Base-by-base conservation (phyloP, 1,284 basidiomycete species). In the Trichosporon asahii region DNA sequence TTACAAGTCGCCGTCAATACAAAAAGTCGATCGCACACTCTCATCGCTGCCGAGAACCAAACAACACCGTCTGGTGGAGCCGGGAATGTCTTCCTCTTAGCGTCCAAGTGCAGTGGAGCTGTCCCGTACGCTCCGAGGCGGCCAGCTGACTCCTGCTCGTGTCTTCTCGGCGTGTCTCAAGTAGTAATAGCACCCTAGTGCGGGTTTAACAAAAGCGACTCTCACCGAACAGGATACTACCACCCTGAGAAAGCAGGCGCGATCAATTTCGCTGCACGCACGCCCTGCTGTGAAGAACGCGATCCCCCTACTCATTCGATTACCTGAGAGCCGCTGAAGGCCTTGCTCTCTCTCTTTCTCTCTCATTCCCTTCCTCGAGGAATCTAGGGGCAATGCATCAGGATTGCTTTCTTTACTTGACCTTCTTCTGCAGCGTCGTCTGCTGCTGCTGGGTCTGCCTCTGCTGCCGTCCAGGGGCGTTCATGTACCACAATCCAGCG, bases 401-500 rank as follows among this genome's bases (percentile, higher is more conserved):
- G 14, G 7, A 33, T 14, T 46, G 44, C 21, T 46, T 21, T 23
- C 21, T 29, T 27, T 61, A 31, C 27, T 61, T 31, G 57, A 33
- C 33, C 27, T 31, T 61, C 57, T 31, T 29, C 57, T 61, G 21
- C 21, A 25, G 49, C 49, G 23, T 9, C 31, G 11, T 33, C 31
- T 33, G 31, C 31, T 33, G 31, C 49, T 53, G 49, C 21, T 33
- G 31, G 31, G 49, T 18, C 11, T n/a, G n/a, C 49, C 3, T 18
- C 11, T n/a, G n/a, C 49, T 11, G 49, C 21, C 49, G 49, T 3
- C 49, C 21, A 2, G 21, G 21, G 49, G 21, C 49, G 21, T 53
- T 53, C 49, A 53, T 57, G 66, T 63, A 44, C 72, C 70, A 73
- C 29, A 92, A 77, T 0, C 92, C 92, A 8, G 85, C 68, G 1